Conservation (phyloP, 495 filamentous ascomycete species). For the Cercophora sp. region DNA sequence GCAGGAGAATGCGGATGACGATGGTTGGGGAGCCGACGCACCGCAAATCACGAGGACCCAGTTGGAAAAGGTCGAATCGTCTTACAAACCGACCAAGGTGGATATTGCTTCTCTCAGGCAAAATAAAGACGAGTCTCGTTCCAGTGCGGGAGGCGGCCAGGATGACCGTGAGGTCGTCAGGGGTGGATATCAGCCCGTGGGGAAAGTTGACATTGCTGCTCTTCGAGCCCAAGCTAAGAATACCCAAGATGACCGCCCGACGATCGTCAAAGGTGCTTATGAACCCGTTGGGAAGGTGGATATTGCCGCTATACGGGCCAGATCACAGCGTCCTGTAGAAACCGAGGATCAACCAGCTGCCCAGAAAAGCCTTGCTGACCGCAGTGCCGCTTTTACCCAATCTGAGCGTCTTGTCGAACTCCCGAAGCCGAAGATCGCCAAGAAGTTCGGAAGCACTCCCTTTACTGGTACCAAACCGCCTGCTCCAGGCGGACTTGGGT, state of each 20-base stretch:
- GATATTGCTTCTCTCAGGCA: conserved; percentile 75
- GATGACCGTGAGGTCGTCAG: conserved; percentile 65
- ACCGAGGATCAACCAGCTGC: conserved; percentile 44
- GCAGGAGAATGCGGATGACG: conserved; percentile 48
- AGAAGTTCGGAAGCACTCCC: conserved; percentile 68
- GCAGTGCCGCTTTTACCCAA: conserved; percentile 60
- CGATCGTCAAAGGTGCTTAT: conserved; percentile 83
- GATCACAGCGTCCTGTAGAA: conserved; percentile 62
- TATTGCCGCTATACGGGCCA: conserved; percentile 84
- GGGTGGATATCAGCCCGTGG: conserved; percentile 92
- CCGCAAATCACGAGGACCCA: conserved; percentile 80
- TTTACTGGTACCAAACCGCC: conserved; percentile 88
- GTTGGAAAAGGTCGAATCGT: conserved; percentile 87
- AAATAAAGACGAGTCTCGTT: conserved; percentile 58
- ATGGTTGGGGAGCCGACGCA: conserved; percentile 96
- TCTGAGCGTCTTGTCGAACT: conserved; percentile 80
- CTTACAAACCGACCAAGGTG: conserved; percentile 92
- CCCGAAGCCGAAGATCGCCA: conserved; percentile 90
- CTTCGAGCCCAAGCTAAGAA: conserved; percentile 76
- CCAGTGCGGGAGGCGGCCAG: conserved; percentile 34
- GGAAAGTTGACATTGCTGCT: conserved; percentile 92
- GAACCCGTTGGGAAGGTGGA: conserved; percentile 93
- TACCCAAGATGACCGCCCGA: conserved; percentile 68
- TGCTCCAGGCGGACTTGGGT: conserved; percentile 62
- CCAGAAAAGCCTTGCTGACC: conserved; percentile 58